These are phyloP conservation scores for Trichoderma guizhouense DNA, from an alignment of 2,329 filamentous ascomycete species.

Conservation along the genomic window DNA sequence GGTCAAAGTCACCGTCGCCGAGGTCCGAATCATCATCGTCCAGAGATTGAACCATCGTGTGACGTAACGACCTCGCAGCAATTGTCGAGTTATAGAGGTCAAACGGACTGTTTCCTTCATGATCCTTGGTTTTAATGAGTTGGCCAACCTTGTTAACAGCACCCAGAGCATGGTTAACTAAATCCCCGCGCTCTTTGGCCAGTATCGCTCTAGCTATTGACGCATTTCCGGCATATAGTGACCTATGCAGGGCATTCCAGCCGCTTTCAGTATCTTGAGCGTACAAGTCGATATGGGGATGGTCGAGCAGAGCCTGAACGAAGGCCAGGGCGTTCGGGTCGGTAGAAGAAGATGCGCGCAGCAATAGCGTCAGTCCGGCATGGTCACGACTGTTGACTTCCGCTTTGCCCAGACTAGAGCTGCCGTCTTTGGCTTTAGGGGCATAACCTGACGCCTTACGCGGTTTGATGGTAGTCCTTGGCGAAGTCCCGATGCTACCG, in stretches of 20 bases:
- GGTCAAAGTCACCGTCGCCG: conserved; percentile 40
- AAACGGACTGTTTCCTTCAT: conserved; percentile 90
- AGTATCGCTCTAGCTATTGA: conserved; percentile 80
- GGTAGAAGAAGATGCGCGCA: conserved; percentile 77
- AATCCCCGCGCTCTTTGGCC: conserved; percentile 68
- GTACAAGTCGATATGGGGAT: conserved; percentile 82
- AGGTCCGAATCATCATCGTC: conserved; percentile 54
- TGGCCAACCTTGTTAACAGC: conserved; percentile 63
- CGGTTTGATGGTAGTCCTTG: conserved; percentile 46
- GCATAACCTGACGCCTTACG: conserved; percentile 53
- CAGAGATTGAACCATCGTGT: conserved; percentile 44
- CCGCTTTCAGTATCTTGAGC: conserved; percentile 85
- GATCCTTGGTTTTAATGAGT: conserved; percentile 91
- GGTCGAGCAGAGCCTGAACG: conserved; percentile 73
- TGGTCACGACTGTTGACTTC: conserved; percentile 86
- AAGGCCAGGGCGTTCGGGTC: conserved; percentile 68
- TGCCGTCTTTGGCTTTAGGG: conserved; percentile 45
- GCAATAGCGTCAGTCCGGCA: conserved; percentile 75
- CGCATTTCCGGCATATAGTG: conserved; percentile 85
- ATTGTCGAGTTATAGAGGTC: conserved; percentile 90
- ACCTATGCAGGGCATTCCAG: conserved; percentile 92
- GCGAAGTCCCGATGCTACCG: conserved; percentile 46
- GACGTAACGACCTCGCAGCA: conserved; percentile 65
- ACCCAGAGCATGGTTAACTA: conserved; percentile 56
- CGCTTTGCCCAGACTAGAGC: conserved; percentile 45